Conservation (phyloP, 371 early-diverging fungal species). For the Globomyces sp. region DNA sequence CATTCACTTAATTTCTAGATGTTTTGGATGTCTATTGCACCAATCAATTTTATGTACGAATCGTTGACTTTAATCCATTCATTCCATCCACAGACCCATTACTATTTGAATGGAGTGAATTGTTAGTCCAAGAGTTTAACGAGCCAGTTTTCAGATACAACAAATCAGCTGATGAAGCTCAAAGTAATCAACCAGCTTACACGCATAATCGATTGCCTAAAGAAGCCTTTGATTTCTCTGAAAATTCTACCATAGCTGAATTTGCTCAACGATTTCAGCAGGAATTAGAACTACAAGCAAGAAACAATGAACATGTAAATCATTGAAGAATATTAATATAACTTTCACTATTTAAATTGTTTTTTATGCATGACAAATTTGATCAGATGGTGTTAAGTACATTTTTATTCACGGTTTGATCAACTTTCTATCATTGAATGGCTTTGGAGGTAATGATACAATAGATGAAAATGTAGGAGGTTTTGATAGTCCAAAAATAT, state of each 20-base stretch:
- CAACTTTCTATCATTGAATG: too few relatives aligned
- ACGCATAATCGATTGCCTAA: conserved; percentile 68
- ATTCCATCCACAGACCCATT: conserved; percentile 72
- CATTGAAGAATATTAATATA: too few relatives aligned
- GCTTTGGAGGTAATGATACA: too few relatives aligned
- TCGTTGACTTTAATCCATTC: conserved; percentile 90
- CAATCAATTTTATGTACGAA: conserved; percentile 55
- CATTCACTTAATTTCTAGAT: conserved; percentile 43
- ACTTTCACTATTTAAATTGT: too few relatives aligned
- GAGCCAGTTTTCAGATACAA: conserved; percentile 22
- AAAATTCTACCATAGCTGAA: conserved; percentile 39
- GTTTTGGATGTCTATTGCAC: conserved; percentile 86
- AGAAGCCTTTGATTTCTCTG: conserved; percentile 74
- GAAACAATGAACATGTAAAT: too few relatives aligned
- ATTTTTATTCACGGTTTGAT: too few relatives aligned
- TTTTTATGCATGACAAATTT: too few relatives aligned
- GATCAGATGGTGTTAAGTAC: too few relatives aligned
- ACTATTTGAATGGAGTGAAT: conserved; percentile 76
- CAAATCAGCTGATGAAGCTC: conserved; percentile 37
- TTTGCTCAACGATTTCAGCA: conserved; percentile 6
- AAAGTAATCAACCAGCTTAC: conserved; percentile 54
- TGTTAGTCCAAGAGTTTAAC: neutral
- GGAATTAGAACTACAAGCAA: neutral
- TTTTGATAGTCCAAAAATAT: too few relatives aligned
- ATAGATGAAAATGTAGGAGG: too few relatives aligned